Percentiles rank a stretch among this genome's conserved stretches.
Evolutionary conservation across 495 filamentous ascomycete species (phyloP).

Genomic region (Xylaria castorea): DNA sequence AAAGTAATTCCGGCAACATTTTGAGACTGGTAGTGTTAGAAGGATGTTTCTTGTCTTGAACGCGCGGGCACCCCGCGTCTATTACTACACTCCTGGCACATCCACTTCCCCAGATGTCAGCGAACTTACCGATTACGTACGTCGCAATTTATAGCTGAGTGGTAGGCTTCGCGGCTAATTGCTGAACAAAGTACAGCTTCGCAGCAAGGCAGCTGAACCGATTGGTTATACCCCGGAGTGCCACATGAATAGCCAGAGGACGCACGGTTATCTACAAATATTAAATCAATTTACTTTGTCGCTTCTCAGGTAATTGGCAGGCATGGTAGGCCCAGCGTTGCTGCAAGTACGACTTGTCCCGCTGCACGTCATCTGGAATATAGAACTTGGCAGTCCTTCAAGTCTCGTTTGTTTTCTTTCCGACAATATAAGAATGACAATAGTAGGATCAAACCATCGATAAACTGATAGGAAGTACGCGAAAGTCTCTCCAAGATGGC

Average conservation of each 20-base stretch:
- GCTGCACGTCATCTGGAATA: not conserved
- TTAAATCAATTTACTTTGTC: not conserved
- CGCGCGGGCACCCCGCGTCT: not conserved
- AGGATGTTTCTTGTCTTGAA: not conserved
- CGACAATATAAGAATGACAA: not conserved
- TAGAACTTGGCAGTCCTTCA: too few relatives aligned
- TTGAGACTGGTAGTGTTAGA: too few relatives aligned
- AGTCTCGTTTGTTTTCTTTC: not conserved
- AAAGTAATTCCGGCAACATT: not conserved
- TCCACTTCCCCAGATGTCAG: not conserved
- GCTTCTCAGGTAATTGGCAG: constrained; percentile 2
- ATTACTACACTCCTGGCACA: not conserved
- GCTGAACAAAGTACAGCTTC: not conserved
- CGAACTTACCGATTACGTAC: not conserved
- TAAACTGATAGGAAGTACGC: not conserved
- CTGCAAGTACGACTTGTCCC: constrained; percentile 2
- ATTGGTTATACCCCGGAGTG: not conserved
- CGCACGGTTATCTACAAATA: not conserved
- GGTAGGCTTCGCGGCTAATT: constrained; percentile 21
- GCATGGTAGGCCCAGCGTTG: not conserved
- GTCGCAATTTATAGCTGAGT: not conserved
- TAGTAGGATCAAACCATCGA: not conserved
- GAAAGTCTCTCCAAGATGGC: not conserved
- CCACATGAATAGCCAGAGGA: not conserved
- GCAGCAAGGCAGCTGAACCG: constrained; percentile 6